Percentiles rank a stretch among this genome's conserved stretches.
Conservation (phyloP, 768 basidiomycete genomes). For the Ramaria sp. region DNA sequence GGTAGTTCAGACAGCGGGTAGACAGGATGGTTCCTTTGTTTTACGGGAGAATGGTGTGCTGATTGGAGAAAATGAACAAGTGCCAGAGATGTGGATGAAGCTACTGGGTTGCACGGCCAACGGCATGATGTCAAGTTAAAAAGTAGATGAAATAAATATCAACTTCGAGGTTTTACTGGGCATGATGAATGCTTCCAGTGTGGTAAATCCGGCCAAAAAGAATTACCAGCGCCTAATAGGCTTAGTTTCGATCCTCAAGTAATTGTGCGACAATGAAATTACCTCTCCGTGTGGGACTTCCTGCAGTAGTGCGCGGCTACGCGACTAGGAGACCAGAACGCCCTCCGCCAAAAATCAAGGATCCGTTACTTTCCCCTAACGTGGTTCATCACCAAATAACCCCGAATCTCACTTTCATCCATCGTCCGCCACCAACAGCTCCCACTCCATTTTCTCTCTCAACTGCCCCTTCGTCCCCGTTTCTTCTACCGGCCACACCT, state of each 20-base stretch:
- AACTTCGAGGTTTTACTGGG: too few relatives aligned
- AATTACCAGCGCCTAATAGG: neutral
- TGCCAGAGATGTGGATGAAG: slow-evolving; percentile 50
- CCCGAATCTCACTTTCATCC: slow-evolving; percentile 56
- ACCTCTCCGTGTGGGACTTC: neutral
- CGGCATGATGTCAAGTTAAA: slow-evolving; percentile 2
- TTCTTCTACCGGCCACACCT: slow-evolving; percentile 35
- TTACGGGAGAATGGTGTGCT: slow-evolving; percentile 70
- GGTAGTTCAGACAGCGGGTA: slow-evolving; percentile 53
- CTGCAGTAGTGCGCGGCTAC: neutral
- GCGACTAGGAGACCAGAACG: slow-evolving; percentile 12
- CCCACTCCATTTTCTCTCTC: slow-evolving; percentile 65
- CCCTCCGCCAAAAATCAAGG: slow-evolving; percentile 47
- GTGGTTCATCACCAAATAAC: slow-evolving; percentile 26
- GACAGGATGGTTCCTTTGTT: slow-evolving; percentile 48
- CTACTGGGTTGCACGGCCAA: slow-evolving; percentile 39
- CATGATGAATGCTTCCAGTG: neutral
- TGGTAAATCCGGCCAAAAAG: neutral
- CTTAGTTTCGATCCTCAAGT: too few relatives aligned
- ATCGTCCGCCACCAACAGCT: slow-evolving; percentile 73
- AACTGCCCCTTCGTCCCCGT: slow-evolving; percentile 58
- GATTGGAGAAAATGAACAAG: slow-evolving; percentile 70
- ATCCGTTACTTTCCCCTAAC: slow-evolving; percentile 44
- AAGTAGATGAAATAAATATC: neutral
- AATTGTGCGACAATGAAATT: neutral